These are phyloP conservation scores for Nicotiana sylvestris DNA, from an alignment of 257 asterid genomes.

Conservation along the genomic window DNA sequence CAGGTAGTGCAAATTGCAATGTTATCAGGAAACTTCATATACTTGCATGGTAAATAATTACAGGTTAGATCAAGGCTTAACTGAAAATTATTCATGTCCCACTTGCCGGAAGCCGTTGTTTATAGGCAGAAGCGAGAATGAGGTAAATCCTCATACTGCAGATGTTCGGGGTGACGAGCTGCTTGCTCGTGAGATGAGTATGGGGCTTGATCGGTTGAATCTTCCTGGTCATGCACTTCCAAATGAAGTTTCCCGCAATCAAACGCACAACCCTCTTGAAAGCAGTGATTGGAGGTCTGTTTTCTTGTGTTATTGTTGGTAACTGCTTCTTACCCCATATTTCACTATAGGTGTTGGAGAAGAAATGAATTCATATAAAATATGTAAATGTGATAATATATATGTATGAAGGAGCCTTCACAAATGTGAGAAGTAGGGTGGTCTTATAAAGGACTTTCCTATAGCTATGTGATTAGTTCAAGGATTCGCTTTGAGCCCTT, in stretches of 20 bases:
- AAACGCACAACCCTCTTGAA: conserved; percentile 50
- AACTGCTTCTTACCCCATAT: conserved; percentile 5
- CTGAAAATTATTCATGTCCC: conserved; percentile 91
- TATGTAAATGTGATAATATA: background rate
- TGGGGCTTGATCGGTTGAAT: conserved; percentile 63
- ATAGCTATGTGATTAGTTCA: background rate
- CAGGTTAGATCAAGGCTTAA: conserved; percentile 91
- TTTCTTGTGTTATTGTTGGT: background rate
- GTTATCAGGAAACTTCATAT: conserved; percentile 9
- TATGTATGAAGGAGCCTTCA: background rate
- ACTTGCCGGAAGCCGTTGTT: conserved; percentile 94
- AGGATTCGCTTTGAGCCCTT: background rate
- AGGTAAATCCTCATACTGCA: conserved; percentile 36
- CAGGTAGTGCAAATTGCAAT: background rate
- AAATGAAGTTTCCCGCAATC: conserved; percentile 56
- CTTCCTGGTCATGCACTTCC: conserved; percentile 57
- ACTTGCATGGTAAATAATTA: conserved; percentile 15
- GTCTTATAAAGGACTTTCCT: background rate
- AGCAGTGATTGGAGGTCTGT: conserved; percentile 56
- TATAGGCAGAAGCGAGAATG: conserved; percentile 46
- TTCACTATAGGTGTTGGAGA: background rate
- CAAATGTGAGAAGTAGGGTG: background rate
- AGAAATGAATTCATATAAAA: background rate
- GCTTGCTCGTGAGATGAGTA: conserved; percentile 85
- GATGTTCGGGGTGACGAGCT: conserved; percentile 79